Base-by-base conservation (phyloP, 23 red algal genomes). In the Gracilaria domingensis region DNA sequence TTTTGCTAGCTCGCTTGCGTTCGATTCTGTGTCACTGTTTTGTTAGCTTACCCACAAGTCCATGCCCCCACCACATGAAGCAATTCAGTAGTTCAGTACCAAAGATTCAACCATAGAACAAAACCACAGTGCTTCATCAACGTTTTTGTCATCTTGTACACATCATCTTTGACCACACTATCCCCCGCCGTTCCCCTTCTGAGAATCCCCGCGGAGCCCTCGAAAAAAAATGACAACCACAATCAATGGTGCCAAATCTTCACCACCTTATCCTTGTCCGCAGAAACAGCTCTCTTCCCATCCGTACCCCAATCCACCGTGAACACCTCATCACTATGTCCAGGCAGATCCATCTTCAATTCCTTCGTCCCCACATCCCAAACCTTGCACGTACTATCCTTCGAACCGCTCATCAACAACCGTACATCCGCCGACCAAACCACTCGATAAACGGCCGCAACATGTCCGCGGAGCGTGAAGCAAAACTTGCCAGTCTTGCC, bases 241-340 rank as follows among this genome's bases (percentile, higher is more conserved):
- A 1, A 24, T 93, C 72, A 98, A 58, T 95, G 87, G 26, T 96
- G 97, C 97, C 97, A 99, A 56, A 99, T 87, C 80, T 99, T 99
- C 18, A 99, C 66, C 29, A 95, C 28, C 50, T 88, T 83, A 70
- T 99, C 97, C 79, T 99, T 99, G 25, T 94, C 95, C 26, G 84
- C 97, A 13, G 89, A 94, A 12, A 84, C 94, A 0, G 88, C 94
- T 40, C 60, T 48, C 23, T 59, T 88, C 28, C 97, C 97, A 83
- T 99, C 97, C n/a, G 85, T 69, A 56, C 87, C 80, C 97, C 97
- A 99, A 69, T 96, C 97, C 14, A 96, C 86, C 8, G 97, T 88
- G 55, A 93, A 99, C 26, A 99, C 97, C 85, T 99, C 97, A 51
- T 99, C 97, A 24, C 94, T 86, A 80, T 99, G 97, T 58, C 97